Base-by-base conservation (phyloP, 768 basidiomycete species). In the Lactarius evosmus region DNA sequence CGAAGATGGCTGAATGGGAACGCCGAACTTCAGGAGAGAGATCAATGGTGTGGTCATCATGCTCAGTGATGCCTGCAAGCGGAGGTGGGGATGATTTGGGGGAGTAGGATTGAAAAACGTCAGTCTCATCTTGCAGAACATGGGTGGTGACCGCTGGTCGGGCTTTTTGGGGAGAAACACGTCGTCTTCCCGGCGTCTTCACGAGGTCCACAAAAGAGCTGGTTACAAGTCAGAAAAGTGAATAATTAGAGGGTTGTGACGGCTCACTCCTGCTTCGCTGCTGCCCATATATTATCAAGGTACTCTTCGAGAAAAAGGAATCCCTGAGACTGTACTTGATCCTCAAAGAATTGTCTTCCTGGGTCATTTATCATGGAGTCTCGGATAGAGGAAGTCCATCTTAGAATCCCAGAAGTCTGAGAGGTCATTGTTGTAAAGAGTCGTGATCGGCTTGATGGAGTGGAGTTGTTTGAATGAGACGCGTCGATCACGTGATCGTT, bases 231-330 rank as follows among this genome's bases (percentile, higher is more conserved):
- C 25, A 64, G 56, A 17, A 56, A 29, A 17, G 56, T 30, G 27
- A 36, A 11, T 32, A 36, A 11, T 32, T 30, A 22, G 36, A 7
- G 33, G 32, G 56, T 27, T 25, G 62, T 25, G 25, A 65, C 17
- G 27, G 25, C 53, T 25, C 69, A 91, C 91, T 85, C 89, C 74
- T 86, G 80, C 70, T 83, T 85, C 38, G 82, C 80, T 36, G 87
- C 85, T 3, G 81, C 78, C 36, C 89, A 76, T 62, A 93, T 90
- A 69, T 75, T 84, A 69, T 88, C 85, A 50, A 92, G 75, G 71
- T 92, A 93, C 70, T 86, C 85, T 66, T 91, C 85, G 49, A 93
- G 82, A 73, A 92, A 93, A 66, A 85, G 78, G 73, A 91, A 89
- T 3, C 89, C 91, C 65, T 90, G 85, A 3, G 78, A 82, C 56